phyloP scores from a whole-genome alignment of 345 rosid species.

The Clarkia xantiana region DNA sequence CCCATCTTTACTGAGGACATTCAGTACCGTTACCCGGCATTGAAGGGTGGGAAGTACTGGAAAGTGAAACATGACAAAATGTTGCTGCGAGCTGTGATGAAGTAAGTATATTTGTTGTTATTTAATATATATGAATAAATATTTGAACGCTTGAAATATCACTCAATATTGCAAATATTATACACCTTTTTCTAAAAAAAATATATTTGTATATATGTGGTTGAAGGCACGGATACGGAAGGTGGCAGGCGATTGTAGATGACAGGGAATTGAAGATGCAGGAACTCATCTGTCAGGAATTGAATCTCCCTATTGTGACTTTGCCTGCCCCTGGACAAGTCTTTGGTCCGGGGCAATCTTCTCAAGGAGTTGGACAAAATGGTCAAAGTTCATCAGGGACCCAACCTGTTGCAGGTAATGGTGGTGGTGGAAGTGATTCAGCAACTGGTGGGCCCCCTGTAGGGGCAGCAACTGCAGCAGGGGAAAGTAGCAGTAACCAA shows the following conservation, averaged over 20 bases:
- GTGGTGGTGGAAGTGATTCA: constrained; percentile 29
- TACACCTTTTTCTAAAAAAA: not conserved
- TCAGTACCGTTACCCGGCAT: constrained; percentile 51
- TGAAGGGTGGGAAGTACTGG: constrained; percentile 82
- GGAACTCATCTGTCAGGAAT: constrained; percentile 78
- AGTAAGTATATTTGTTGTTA: constrained; percentile 30
- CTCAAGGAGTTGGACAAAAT: constrained; percentile 38
- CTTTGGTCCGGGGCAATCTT: constrained; percentile 13
- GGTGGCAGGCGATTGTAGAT: constrained; percentile 99
- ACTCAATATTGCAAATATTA: not conserved
- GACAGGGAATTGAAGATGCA: constrained; percentile 81
- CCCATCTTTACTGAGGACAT: constrained; percentile 57
- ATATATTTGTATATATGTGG: constrained; percentile 3
- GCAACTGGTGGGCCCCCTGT: constrained; percentile 37
- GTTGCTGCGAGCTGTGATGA: constrained; percentile 67
- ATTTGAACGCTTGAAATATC: not conserved
- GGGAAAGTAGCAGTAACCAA: constrained; percentile 9
- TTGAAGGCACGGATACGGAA: constrained; percentile 93
- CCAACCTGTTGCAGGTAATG: constrained; percentile 33
- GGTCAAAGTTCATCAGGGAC: constrained; percentile 39
- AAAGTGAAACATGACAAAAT: constrained; percentile 75
- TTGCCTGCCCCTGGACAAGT: constrained; percentile 50
- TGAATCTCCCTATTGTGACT: constrained; percentile 65
- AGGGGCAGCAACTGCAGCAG: constrained; percentile 23
- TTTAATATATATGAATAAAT: not conserved